Percentiles rank a stretch among this genome's conserved stretches.
Evolutionary conservation across 2,329 filamentous ascomycete species (phyloP).

Genomic region (Xylariaceae sp.): DNA sequence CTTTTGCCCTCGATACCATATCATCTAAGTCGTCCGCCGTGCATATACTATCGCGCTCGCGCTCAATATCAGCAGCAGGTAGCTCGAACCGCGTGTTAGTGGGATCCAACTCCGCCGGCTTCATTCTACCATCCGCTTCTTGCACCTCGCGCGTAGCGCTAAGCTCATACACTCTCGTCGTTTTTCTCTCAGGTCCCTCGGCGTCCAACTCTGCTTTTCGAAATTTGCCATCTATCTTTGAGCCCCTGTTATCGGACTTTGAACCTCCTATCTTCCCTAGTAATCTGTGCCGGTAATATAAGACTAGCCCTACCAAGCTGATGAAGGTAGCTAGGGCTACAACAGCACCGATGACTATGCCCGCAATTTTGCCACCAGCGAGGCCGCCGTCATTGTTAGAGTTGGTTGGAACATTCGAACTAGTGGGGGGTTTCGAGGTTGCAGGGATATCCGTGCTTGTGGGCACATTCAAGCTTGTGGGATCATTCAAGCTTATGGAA

Average conservation of each 20-base stretch:
- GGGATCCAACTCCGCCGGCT: slow-evolving; percentile 11
- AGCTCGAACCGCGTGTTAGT: not conserved
- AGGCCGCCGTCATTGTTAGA: no score
- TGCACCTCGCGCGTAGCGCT: not conserved
- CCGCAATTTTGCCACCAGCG: no score
- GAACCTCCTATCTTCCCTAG: no score
- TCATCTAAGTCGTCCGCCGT: not conserved
- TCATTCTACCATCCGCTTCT: slow-evolving; percentile 7
- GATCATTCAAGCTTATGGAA: no score
- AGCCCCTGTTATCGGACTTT: not conserved
- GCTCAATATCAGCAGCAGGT: not conserved
- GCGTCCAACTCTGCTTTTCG: slow-evolving; percentile 2
- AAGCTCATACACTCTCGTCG: not conserved
- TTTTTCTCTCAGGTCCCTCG: not conserved
- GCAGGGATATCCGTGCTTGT: no score
- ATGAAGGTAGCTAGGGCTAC: not conserved
- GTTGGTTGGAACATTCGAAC: no score
- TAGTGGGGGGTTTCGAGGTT: no score
- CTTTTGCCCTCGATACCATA: not conserved
- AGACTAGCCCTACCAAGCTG: not conserved
- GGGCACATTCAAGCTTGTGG: no score
- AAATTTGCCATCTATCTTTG: slow-evolving; percentile 1
- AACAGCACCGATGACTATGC: not conserved
- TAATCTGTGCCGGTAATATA: slow-evolving; percentile 1
- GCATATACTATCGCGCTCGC: not conserved